These are phyloP conservation scores for Phytophthora pisi DNA, from an alignment of 352 stramenopile species.

Conservation along the genomic window DNA sequence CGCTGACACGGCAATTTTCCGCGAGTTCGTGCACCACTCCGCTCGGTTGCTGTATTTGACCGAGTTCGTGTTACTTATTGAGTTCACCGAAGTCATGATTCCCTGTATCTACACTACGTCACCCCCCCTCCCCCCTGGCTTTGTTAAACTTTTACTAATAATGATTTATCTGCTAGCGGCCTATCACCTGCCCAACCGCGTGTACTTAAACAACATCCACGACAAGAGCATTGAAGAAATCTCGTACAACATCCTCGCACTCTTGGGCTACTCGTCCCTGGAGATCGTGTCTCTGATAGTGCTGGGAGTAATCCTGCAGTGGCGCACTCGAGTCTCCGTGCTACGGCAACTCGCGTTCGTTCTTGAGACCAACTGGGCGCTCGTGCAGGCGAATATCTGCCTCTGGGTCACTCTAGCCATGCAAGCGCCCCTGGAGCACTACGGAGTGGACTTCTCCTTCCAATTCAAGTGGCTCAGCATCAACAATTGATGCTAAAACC, in stretches of 20 bases:
- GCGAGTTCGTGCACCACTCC: background rate
- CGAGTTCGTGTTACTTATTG: background rate
- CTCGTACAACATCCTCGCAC: background rate
- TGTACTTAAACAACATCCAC: background rate
- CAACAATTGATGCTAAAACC: no score
- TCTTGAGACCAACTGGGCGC: background rate
- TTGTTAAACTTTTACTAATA: no score
- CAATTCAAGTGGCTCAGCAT: background rate
- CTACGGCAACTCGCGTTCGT: background rate
- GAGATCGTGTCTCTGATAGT: background rate
- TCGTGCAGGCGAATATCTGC: background rate
- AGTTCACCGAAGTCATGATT: constrained; percentile 2
- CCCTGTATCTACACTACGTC: background rate
- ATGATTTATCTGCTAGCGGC: background rate
- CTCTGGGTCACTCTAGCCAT: background rate
- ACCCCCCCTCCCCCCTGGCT: no score
- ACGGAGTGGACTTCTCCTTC: constrained; percentile 1
- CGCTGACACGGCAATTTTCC: background rate
- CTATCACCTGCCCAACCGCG: background rate
- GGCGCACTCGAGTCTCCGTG: background rate
- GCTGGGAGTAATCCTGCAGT: background rate
- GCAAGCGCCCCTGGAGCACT: background rate
- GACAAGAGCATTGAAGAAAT: background rate
- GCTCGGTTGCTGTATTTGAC: background rate
- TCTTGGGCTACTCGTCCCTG: background rate